phyloP scores from a whole-genome alignment of 225 moss, liverwort and hornwort genomes.

The Pseudisothecium myosuroides region DNA sequence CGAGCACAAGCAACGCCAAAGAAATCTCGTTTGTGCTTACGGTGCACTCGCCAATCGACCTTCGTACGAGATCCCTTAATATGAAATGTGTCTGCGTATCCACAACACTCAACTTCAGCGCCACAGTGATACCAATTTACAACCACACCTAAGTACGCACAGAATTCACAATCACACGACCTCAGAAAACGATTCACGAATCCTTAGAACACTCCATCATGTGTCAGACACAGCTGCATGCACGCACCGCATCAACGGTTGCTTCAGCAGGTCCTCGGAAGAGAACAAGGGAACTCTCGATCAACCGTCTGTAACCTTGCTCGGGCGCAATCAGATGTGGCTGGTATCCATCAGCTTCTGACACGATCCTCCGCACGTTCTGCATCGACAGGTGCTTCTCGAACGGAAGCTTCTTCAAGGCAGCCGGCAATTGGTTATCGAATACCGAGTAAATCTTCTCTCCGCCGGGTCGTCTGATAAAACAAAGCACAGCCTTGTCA shows the following conservation, averaged over 20 bases:
- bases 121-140: not conserved
- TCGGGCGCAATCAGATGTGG: slow-evolving; percentile 68
- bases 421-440: slow-evolving; percentile 56
- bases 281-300: slow-evolving; percentile 41
- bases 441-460: slow-evolving; percentile 50
- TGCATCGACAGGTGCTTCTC: slow-evolving; percentile 53
- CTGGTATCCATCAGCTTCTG: slow-evolving; percentile 65
- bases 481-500: not conserved
- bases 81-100: slow-evolving; percentile 68
- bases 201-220: not conserved
- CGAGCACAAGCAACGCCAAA: not conserved
- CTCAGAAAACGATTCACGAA: not conserved
- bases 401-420: slow-evolving; percentile 51
- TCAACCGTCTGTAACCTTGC: slow-evolving; percentile 56
- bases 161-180: not conserved
- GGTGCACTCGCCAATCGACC: slow-evolving; percentile 70
- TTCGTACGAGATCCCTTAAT: slow-evolving; percentile 81
- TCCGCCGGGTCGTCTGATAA: slow-evolving; percentile 47
- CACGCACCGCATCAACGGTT: slow-evolving; percentile 50
- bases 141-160: not conserved
- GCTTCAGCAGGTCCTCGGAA: slow-evolving; percentile 63
- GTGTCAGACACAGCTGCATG: not conserved
- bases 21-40: slow-evolving; percentile 22
- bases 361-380: slow-evolving; percentile 59
- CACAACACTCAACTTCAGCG: not conserved